phyloP scores from a whole-genome alignment of 495 filamentous ascomycete species.

The Gamarada debralockiae region DNA sequence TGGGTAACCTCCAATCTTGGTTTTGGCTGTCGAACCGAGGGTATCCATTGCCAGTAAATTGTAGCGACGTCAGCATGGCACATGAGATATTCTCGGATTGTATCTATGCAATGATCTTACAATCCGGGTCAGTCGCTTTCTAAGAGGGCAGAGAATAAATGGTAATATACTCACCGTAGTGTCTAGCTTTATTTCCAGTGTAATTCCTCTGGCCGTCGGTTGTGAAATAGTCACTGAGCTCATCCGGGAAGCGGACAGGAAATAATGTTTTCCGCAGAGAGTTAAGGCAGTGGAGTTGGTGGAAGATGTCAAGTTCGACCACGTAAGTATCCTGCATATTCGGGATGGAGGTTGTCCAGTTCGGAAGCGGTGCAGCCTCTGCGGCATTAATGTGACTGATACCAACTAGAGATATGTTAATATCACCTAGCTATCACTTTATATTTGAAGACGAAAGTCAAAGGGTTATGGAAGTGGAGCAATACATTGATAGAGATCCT shows the following conservation, averaged over 20 bases:
- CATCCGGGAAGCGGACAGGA: not conserved
- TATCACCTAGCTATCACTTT: not conserved
- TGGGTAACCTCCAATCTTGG: too few species aligned
- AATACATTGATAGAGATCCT: not conserved
- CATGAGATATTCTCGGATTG: too few species aligned
- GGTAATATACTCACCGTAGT: constrained; percentile 1
- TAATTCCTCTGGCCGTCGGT: not conserved
- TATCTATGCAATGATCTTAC: too few species aligned
- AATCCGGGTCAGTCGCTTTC: too few species aligned
- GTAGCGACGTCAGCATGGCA: too few species aligned
- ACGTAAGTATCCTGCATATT: constrained; percentile 1
- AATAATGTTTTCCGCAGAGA: not conserved
- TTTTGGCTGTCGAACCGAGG: too few species aligned
- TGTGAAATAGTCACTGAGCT: not conserved
- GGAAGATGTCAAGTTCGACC: constrained; percentile 17
- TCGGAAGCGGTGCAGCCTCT: not conserved
- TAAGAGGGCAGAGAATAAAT: too few species aligned
- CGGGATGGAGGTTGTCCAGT: not conserved
- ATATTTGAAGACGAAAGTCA: too few species aligned
- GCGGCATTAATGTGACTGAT: not conserved
- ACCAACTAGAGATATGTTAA: not conserved
- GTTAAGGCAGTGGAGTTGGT: constrained; percentile 26
- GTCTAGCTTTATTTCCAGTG: not conserved
- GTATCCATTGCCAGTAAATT: too few species aligned
- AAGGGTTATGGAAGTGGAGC: not conserved